These are phyloP conservation scores for Cladosporium sp. DNA, from an alignment of 2,329 filamentous ascomycete species.

Conservation along the genomic window DNA sequence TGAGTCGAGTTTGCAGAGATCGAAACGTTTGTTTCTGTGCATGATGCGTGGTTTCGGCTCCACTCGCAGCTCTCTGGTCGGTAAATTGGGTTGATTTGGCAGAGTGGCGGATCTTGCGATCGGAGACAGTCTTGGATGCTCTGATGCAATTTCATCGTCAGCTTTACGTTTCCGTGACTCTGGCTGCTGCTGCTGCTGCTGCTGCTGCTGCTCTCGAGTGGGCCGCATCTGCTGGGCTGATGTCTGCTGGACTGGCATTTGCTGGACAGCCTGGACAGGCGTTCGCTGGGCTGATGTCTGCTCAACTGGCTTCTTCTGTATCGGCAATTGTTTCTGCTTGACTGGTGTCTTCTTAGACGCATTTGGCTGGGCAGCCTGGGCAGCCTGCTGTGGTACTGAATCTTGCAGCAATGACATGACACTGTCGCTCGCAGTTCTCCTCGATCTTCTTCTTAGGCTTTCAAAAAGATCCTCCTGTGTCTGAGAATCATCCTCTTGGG, in stretches of 20 bases:
- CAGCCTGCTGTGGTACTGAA: not conserved
- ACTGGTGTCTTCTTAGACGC: not conserved
- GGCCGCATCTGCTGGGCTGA: not conserved
- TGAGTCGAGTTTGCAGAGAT: not conserved
- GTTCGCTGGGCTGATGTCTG: not conserved
- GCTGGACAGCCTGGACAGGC: not conserved
- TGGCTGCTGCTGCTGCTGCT: not conserved
- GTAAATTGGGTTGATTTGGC: not conserved
- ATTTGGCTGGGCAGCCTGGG: not conserved
- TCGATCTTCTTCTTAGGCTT: not conserved
- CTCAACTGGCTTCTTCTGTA: not conserved
- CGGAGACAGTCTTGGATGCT: not conserved
- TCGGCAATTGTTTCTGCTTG: not conserved
- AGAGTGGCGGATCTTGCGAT: not conserved
- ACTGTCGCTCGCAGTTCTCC: not conserved
- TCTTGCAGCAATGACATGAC: not conserved
- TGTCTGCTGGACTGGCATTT: not conserved
- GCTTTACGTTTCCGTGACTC: not conserved
- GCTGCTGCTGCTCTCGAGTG: not conserved
- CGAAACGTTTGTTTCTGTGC: conserved; percentile 4
- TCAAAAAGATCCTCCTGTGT: not conserved
- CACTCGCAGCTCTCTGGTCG: not conserved
- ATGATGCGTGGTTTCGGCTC: not conserved
- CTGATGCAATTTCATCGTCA: not conserved
- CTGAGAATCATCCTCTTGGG: not conserved